Evolutionary conservation across 495 filamentous ascomycete genomes (phyloP).

Genomic region (Aspergillus olivimuriae): DNA sequence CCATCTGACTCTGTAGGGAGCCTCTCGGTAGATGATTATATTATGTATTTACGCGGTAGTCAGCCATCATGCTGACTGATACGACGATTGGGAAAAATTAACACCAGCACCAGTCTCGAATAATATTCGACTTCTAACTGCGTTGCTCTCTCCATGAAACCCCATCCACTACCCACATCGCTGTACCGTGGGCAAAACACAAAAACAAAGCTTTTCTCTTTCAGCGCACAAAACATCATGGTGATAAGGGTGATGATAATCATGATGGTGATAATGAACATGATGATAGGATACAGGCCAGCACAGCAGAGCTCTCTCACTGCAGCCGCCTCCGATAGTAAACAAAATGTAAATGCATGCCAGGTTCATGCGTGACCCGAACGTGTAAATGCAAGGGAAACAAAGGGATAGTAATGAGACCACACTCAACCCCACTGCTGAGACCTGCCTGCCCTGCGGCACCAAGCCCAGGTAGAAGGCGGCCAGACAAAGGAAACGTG

Average conservation of each 20-base stretch:
- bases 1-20: too few species aligned
- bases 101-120: too few species aligned
- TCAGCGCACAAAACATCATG: not conserved
- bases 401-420: not conserved
- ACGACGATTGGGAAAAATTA: too few species aligned
- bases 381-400: constrained; percentile 3
- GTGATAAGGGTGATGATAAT: not conserved
- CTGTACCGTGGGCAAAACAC: too few species aligned
- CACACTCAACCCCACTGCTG: not conserved
- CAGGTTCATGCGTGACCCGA: not conserved
- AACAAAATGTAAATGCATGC: not conserved
- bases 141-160: not conserved
- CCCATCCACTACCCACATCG: not conserved
- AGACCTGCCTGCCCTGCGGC: not conserved
- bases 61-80: too few species aligned
- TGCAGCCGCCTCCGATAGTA: not conserved
- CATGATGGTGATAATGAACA: too few species aligned
- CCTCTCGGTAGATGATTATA: too few species aligned
- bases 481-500: not conserved
- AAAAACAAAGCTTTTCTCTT: not conserved
- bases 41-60: too few species aligned
- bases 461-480: not conserved
- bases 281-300: too few species aligned
- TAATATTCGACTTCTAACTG: not conserved
- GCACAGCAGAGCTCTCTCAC: too few species aligned